Conservation (phyloP, 1,284 basidiomycete species). For the Stereum hirsutum region DNA sequence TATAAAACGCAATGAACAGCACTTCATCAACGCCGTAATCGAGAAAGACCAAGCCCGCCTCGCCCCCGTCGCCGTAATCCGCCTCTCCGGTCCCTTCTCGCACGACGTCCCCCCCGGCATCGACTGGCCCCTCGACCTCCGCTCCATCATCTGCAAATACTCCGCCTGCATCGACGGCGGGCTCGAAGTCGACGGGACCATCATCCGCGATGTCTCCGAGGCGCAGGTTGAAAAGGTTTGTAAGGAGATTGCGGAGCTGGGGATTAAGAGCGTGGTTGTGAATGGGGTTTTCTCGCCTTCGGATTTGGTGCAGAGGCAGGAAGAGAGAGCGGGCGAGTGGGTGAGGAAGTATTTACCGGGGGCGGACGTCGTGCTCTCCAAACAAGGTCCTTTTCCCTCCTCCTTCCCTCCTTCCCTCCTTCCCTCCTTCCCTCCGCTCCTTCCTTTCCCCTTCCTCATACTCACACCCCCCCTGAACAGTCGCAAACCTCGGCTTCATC, state of each 20-base stretch:
- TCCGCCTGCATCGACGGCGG: conserved; percentile 37
- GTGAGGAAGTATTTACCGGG: conserved; percentile 26
- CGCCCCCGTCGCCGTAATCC: conserved; percentile 42
- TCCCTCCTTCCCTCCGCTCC: conserved; percentile 16
- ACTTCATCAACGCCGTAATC: conserved; percentile 45
- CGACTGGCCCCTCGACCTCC: conserved; percentile 34
- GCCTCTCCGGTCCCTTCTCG: conserved; percentile 39
- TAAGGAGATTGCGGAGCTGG: conserved; percentile 27
- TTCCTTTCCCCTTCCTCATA: too few relatives aligned
- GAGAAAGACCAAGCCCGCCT: conserved; percentile 37
- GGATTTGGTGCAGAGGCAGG: conserved; percentile 29
- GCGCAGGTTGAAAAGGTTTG: conserved; percentile 33
- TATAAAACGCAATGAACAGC: background rate
- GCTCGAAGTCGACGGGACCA: conserved; percentile 40
- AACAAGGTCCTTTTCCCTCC: conserved; percentile 22
- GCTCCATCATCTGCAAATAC: conserved; percentile 32
- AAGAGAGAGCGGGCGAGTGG: conserved; percentile 35
- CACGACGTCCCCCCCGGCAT: conserved; percentile 31
- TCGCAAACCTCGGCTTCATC: conserved; percentile 46
- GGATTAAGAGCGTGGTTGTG: conserved; percentile 29
- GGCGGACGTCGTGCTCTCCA: conserved; percentile 31
- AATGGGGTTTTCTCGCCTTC: conserved; percentile 43
- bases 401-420: conserved; percentile 9
- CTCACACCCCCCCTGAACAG: conserved; percentile 21
- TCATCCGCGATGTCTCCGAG: conserved; percentile 30